Percentiles rank a stretch among this genome's conserved stretches.
These are phyloP conservation scores for Albifimbria verrucaria DNA, from an alignment of 2,329 filamentous ascomycete species.

Conservation along the genomic window DNA sequence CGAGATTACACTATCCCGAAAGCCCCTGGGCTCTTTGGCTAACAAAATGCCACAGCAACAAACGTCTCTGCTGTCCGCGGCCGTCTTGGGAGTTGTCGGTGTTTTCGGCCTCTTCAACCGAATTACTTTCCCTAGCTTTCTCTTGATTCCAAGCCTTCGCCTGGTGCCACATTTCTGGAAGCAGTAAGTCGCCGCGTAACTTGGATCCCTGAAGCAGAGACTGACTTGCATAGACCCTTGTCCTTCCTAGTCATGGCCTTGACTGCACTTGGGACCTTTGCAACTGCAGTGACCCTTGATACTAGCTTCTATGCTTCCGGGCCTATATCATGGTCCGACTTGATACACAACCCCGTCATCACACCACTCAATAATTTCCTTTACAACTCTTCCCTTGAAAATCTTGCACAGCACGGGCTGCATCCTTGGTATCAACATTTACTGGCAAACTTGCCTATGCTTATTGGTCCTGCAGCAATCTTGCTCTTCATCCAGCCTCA, in stretches of 20 bases:
- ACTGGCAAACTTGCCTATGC: conserved; percentile 64
- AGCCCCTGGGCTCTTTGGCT: conserved; percentile 18
- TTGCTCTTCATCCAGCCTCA: conserved; percentile 58
- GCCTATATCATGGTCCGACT: conserved; percentile 60
- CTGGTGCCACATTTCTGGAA: conserved; percentile 81
- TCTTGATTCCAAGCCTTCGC: conserved; percentile 78
- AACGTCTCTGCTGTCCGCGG: conserved; percentile 72
- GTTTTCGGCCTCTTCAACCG: conserved; percentile 93
- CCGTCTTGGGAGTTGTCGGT: conserved; percentile 73
- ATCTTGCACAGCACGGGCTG: conserved; percentile 71
- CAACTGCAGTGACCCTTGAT: conserved; percentile 75
- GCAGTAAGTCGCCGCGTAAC: conserved; percentile 54
- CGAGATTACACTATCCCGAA: too few relatives aligned
- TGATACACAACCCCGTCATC: conserved; percentile 64
- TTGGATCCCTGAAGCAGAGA: conserved; percentile 8
- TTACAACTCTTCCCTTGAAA: conserved; percentile 69
- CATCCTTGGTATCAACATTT: conserved; percentile 78
- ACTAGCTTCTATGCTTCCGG: conserved; percentile 75
- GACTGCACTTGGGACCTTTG: conserved; percentile 64
- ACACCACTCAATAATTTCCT: conserved; percentile 75
- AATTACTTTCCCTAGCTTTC: conserved; percentile 93
- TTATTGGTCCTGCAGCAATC: conserved; percentile 67
- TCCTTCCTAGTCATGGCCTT: conserved; percentile 61
- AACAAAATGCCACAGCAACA: conserved; percentile 52
- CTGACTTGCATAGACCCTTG: conserved; percentile 43